Evolutionary conservation across 306 rosid species (phyloP).

Genomic region (Rosa persica): DNA sequence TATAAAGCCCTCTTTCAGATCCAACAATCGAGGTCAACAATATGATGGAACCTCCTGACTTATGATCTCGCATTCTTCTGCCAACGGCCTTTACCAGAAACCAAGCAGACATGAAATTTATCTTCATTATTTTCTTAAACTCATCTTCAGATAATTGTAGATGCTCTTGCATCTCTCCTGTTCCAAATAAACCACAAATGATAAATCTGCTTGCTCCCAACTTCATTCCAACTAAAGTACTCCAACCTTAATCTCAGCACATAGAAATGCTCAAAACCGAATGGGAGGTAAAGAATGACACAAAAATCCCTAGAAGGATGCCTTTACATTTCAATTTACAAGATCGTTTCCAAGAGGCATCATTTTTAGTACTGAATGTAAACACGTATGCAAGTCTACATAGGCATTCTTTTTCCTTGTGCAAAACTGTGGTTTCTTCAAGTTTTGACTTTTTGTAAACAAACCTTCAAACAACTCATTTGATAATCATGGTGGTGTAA

Average conservation of each 20-base stretch:
- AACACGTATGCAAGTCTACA: neutral
- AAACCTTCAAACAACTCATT: neutral
- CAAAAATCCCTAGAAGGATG: neutral
- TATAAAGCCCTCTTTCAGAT: constrained; percentile 71
- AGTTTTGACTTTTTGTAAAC: neutral
- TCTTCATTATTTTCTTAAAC: constrained; percentile 58
- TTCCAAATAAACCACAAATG: constrained; percentile 27
- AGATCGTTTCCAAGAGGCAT: neutral
- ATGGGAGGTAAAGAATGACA: neutral
- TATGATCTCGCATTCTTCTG: constrained; percentile 60
- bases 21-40: constrained; percentile 64
- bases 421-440: neutral
- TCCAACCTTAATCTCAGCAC: neutral
- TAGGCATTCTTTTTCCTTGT: neutral
- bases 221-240: neutral
- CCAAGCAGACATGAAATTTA: constrained; percentile 76
- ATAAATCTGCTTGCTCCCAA: neutral
- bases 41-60: constrained; percentile 77
- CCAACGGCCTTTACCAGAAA: constrained; percentile 73
- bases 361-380: neutral
- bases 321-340: neutral
- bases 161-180: constrained; percentile 66
- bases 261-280: neutral
- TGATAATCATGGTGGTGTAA: neutral
- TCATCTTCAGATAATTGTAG: constrained; percentile 55